Base-by-base conservation (phyloP, 2,329 filamentous ascomycete genomes). In the Thielaviopsis euricoi region DNA sequence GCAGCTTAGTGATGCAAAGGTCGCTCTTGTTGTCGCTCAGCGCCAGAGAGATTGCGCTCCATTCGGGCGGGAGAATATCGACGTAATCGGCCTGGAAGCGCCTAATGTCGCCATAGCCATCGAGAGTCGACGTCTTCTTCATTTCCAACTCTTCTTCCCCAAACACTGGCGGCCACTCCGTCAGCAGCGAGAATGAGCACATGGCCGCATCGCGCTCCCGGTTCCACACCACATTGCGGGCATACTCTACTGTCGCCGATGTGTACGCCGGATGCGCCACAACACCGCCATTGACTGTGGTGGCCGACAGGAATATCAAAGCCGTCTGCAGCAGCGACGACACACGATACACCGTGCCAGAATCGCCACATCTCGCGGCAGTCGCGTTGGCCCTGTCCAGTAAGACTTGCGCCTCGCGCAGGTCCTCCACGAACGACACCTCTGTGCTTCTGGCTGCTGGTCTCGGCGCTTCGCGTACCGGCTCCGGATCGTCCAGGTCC, bases 11-110 rank as follows among this genome's bases (percentile, higher is more conserved):
- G 62, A 97, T 83, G 63, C 87, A 89, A 4, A 98, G 78, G 66
- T 97, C 93, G 57, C 88, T 86, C 46, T 78, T 80, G 63, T 84
- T 85, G 56, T 95, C 87, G 65, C 86, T 93, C 17, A 98, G 71
- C 0, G 86, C 86, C 51, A 98, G 73, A 0, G 90, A 97, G 10
- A 98, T 74, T 1, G 90, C 86, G 52, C 83, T 89, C 93, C 93
- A 98, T 6, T 78, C 75, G 46, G 75, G 71, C 0, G 93, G 94
- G 6, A 98, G 82, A 54, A 91, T 85, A 65, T 96, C 87, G 55
- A 96, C 77, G 64, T 89, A 95, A 52, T 90, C 80, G 62, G 78
- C 76, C 67, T 91, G 86, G 65, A 95, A 94, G 25, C 76, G 74
- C 50, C 74, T 70, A 64, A 82, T 76, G 62, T 84, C 76, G 10